Conservation (phyloP, 345 rosid genomes). For the Euclidium syriacum region DNA sequence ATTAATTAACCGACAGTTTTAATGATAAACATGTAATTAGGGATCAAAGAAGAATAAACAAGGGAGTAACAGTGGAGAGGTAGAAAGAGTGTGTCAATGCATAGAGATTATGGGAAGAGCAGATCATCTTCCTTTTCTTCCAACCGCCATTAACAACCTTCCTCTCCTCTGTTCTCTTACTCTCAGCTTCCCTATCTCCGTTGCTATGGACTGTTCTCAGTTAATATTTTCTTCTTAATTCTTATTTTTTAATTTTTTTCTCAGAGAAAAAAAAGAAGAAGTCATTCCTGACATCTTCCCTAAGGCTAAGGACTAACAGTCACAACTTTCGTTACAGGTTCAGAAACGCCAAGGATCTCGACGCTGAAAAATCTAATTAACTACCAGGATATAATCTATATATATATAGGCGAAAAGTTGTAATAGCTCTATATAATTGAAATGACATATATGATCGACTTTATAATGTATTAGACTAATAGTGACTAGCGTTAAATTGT, state of each 20-base stretch:
- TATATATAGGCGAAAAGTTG: neutral
- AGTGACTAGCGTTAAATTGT: too few relatives aligned
- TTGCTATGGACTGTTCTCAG: conserved; percentile 37
- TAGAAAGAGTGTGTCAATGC: conserved; percentile 33
- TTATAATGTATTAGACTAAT: too few relatives aligned
- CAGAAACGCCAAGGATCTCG: conserved; percentile 3
- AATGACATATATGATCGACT: neutral
- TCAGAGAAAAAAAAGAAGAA: neutral
- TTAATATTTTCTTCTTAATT: neutral
- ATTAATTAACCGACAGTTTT: neutral
- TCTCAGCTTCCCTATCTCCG: conserved; percentile 43
- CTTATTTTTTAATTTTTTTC: neutral
- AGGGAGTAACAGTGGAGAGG: neutral
- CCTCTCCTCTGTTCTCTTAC: conserved; percentile 30
- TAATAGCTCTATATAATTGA: neutral
- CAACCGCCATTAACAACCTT: conserved; percentile 14
- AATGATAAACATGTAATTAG: neutral
- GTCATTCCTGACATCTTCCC: neutral
- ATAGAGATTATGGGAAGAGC: conserved; percentile 35
- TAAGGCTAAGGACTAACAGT: neutral
- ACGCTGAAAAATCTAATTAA: neutral
- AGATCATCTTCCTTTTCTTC: conserved; percentile 27
- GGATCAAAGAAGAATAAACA: neutral
- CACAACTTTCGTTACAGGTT: conserved; percentile 15
- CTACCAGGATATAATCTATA: neutral